Base-by-base conservation (phyloP, 768 basidiomycete genomes). In the Lentinula sp. region DNA sequence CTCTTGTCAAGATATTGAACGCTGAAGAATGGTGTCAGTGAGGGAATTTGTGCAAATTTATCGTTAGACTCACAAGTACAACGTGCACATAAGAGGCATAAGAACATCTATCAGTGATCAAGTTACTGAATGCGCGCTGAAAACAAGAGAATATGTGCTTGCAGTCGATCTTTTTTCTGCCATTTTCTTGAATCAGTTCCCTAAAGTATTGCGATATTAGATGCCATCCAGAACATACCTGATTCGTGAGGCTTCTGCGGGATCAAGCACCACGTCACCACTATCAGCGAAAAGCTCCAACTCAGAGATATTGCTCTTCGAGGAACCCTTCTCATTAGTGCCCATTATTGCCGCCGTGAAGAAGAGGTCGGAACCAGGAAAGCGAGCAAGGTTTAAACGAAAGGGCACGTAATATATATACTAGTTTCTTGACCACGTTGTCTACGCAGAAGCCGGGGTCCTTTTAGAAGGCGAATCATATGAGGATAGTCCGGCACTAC, bases 1-100 rank as follows among this genome's bases (percentile, higher is more conserved):
- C 84, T 85, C 72, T 89, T 89, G 64, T 90, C 88, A 85, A 89
- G 89, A 62, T 85, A 89, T 67, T 90, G 87, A n/a, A 90, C 79
- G 81, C 88, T 85, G 61, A 64, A 60, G n/a, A 36, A 16, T 12
- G n/a, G 52, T n/a, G 18, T 28, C 15, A 9, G 12, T 28, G 20
- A 61, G 13, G 39, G 9, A 32, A 9, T 55, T 37, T 20, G 9
- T 35, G 42, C 16, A 33, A 13, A 4, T 35, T 20, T 6, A 55
- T 32, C 7, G 13, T 7, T 42, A n/a, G 12, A 13, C 74, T 37
- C 66, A 85, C 83, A 78, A 85, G 64, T 85, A 87, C 39, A 86
- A 77, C 32, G 75, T 86, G 85, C 57, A 4, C 60, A 53, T 45
- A 37, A 42, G 23, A n/a, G 33, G 59, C 61, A 36, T 50, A 36